phyloP scores from a whole-genome alignment of 1,284 basidiomycete genomes.

The Trichosporon sp. region DNA sequence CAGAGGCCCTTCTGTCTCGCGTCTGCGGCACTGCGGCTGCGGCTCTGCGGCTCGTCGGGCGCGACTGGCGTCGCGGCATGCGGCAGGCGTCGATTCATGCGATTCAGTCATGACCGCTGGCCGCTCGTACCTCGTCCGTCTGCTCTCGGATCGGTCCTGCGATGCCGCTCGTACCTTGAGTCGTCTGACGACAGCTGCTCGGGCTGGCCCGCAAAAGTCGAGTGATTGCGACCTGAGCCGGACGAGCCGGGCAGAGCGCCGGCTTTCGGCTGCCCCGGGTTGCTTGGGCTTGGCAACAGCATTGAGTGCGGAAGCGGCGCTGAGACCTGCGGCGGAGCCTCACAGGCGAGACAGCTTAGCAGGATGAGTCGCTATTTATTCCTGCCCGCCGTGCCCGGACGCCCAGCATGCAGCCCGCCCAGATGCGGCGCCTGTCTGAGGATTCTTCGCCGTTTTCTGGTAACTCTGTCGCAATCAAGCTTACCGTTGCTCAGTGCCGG shows the following conservation, averaged over 20 bases:
- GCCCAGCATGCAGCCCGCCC: too few species aligned
- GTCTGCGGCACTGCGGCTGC: background rate
- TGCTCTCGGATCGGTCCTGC: too few species aligned
- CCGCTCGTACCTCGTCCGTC: too few species aligned
- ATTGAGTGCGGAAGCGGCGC: background rate
- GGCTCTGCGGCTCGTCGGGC: background rate
- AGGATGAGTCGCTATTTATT: background rate
- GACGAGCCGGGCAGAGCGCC: background rate
- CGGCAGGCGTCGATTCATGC: background rate
- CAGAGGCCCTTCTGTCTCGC: background rate
- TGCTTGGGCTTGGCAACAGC: background rate
- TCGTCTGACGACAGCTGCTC: background rate
- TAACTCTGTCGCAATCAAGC: background rate
- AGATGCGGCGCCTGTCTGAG: background rate
- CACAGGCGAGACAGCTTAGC: background rate
- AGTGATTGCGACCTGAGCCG: background rate
- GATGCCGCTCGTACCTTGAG: background rate
- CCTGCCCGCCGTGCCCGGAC: too few species aligned
- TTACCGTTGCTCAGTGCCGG: background rate
- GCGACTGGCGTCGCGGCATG: background rate
- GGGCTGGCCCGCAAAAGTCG: background rate
- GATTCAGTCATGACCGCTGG: background rate
- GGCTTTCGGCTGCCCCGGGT: background rate
- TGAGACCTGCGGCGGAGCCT: too few species aligned
- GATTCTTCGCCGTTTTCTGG: background rate